Percentiles rank a stretch among this genome's conserved stretches.
Conservation (phyloP, 805 yeast species). For the Phaffomyces antillensis region DNA sequence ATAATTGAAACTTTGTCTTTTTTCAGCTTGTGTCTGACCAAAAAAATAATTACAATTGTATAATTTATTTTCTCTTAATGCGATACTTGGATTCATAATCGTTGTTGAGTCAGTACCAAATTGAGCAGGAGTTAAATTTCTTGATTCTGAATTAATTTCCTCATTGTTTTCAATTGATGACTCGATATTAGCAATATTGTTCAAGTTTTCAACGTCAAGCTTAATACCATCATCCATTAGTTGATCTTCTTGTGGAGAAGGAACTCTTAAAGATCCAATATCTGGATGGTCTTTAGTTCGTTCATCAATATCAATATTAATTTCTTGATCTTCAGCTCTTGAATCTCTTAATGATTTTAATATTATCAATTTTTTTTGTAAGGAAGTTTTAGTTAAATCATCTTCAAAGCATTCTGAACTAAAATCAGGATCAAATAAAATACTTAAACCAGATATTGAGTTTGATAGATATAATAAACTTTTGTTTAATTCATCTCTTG, state of each 20-base stretch:
- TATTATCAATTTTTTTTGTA: slow-evolving; percentile 24
- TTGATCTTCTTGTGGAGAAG: slow-evolving; percentile 1
- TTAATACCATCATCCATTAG: slow-evolving; percentile 19
- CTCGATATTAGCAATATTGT: slow-evolving; percentile 11
- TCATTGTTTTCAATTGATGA: slow-evolving; percentile 23
- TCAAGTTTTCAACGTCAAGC: neutral
- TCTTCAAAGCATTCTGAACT: slow-evolving; percentile 21
- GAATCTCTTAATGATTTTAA: slow-evolving; percentile 31
- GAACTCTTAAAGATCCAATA: slow-evolving; percentile 3
- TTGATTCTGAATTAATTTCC: slow-evolving; percentile 30
- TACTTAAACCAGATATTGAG: slow-evolving; percentile 61
- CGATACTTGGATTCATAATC: slow-evolving; percentile 45
- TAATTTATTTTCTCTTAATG: slow-evolving; percentile 52
- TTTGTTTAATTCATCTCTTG: slow-evolving; percentile 48
- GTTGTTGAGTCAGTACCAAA: slow-evolving; percentile 31
- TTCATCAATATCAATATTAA: slow-evolving; percentile 32
- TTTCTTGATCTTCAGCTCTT: slow-evolving; percentile 27
- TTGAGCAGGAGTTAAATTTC: slow-evolving; percentile 22
- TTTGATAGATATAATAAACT: slow-evolving; percentile 52
- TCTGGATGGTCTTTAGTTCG: slow-evolving; percentile 25
- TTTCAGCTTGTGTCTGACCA: slow-evolving; percentile 44
- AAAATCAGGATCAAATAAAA: slow-evolving; percentile 67
- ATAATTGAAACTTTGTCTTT: slow-evolving; percentile 37
- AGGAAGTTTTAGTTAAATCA: slow-evolving; percentile 6
- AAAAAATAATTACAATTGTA: slow-evolving; percentile 62